These are phyloP conservation scores for Fonsecaea multimorphosa DNA, from an alignment of 2,329 filamentous ascomycete genomes.

Conservation along the genomic window DNA sequence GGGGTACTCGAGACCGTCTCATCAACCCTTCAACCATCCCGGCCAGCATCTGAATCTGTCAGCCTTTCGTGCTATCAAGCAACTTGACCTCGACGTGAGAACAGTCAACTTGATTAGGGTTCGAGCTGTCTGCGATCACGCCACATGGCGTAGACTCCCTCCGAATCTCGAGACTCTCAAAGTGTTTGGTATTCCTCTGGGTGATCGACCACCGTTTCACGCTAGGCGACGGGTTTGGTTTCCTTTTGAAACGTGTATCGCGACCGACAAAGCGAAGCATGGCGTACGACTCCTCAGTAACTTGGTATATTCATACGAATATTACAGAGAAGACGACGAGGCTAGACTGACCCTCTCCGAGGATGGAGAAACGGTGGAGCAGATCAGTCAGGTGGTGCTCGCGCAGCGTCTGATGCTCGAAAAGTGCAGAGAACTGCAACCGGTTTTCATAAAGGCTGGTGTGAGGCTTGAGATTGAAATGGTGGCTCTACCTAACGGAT, in stretches of 20 bases:
- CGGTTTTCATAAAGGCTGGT: slow-evolving; percentile 28
- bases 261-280: slow-evolving; percentile 35
- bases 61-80: slow-evolving; percentile 32
- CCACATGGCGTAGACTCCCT: slow-evolving; percentile 36
- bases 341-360: slow-evolving; percentile 26
- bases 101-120: slow-evolving; percentile 36
- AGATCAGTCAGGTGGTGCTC: slow-evolving; percentile 28
- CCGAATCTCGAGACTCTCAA: slow-evolving; percentile 38
- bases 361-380: slow-evolving; percentile 28
- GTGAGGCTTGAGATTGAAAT: slow-evolving; percentile 34
- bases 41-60: slow-evolving; percentile 36
- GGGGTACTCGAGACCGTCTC: slow-evolving; percentile 32
- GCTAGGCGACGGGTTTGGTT: slow-evolving; percentile 32
- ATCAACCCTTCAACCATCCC: slow-evolving; percentile 31
- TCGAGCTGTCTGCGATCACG: slow-evolving; percentile 35
- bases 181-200: slow-evolving; percentile 38
- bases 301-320: slow-evolving; percentile 38
- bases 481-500: slow-evolving; percentile 37
- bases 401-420: slow-evolving; percentile 32
- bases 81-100: slow-evolving; percentile 35
- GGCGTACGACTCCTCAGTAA: slow-evolving; percentile 35
- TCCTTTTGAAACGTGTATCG: slow-evolving; percentile 36
- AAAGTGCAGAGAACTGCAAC: slow-evolving; percentile 34
- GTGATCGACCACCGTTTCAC: slow-evolving; percentile 34
- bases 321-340: slow-evolving; percentile 36